These are phyloP conservation scores for Magnaporthales sp. DNA, from an alignment of 2,329 filamentous ascomycete genomes.

Conservation along the genomic window DNA sequence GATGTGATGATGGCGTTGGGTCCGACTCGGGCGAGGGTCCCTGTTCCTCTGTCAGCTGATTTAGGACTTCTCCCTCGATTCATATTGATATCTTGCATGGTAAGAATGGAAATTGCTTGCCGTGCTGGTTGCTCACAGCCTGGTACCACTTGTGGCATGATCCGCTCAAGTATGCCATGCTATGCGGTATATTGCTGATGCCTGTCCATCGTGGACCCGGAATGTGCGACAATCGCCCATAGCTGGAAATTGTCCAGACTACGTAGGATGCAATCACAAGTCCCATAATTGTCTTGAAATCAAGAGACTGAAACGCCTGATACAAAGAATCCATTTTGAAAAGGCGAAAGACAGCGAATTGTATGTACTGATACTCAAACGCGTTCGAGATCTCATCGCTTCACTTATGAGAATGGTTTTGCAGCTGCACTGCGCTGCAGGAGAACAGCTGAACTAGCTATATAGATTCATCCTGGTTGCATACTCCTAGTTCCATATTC, in stretches of 20 bases:
- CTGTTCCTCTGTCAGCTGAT: conserved; percentile 10
- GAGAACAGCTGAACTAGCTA: too few species aligned
- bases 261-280: background rate
- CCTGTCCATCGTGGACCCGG: background rate
- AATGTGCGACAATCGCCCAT: background rate
- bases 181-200: background rate
- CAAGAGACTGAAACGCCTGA: background rate
- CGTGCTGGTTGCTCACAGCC: background rate
- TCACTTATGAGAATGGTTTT: background rate
- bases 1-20: conserved; percentile 25
- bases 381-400: background rate
- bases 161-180: background rate
- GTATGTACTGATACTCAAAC: background rate
- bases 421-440: too few species aligned
- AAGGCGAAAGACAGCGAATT: too few species aligned
- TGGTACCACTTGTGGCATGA: background rate
- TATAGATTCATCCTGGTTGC: too few species aligned
- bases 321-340: background rate
- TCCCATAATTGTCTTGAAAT: background rate
- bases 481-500: too few species aligned
- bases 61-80: background rate
- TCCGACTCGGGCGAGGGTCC: conserved; percentile 24
- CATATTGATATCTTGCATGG: background rate
- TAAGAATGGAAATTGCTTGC: background rate
- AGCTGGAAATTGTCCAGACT: background rate